Evolutionary conservation across 495 filamentous ascomycete species (phyloP).

Genomic region (Talaromyces liani): DNA sequence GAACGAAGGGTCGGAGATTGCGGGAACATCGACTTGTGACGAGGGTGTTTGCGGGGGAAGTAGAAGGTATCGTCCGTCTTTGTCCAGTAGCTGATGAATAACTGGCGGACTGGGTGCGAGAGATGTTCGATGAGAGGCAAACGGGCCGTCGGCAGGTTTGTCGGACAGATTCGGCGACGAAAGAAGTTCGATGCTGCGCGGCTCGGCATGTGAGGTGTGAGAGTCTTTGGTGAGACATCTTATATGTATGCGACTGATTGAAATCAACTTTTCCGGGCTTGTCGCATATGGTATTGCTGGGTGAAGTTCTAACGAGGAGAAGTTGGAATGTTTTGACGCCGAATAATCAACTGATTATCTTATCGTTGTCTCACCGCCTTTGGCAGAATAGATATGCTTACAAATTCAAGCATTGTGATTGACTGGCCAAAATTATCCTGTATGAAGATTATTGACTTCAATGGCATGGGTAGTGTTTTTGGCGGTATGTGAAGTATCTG

Average conservation of each 20-base stretch:
- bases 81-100: neutral
- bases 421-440: neutral
- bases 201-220: constrained; percentile 4
- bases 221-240: neutral
- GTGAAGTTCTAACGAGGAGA: neutral
- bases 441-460: neutral
- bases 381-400: constrained; percentile 6
- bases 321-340: neutral
- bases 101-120: neutral
- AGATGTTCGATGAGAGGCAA: neutral
- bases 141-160: neutral
- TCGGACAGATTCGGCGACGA: neutral
- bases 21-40: neutral
- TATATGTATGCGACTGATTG: neutral
- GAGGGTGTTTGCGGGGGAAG: neutral
- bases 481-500: neutral
- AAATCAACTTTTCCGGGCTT: neutral
- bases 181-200: neutral
- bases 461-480: neutral
- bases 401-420: constrained; percentile 3
- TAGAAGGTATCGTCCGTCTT: neutral
- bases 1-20: neutral
- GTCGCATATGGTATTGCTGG: neutral
- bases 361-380: constrained; percentile 6
- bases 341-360: constrained; percentile 5